These are phyloP conservation scores for Sporobolomyces pararoseus DNA, from an alignment of 768 basidiomycete species.

Conservation along the genomic window DNA sequence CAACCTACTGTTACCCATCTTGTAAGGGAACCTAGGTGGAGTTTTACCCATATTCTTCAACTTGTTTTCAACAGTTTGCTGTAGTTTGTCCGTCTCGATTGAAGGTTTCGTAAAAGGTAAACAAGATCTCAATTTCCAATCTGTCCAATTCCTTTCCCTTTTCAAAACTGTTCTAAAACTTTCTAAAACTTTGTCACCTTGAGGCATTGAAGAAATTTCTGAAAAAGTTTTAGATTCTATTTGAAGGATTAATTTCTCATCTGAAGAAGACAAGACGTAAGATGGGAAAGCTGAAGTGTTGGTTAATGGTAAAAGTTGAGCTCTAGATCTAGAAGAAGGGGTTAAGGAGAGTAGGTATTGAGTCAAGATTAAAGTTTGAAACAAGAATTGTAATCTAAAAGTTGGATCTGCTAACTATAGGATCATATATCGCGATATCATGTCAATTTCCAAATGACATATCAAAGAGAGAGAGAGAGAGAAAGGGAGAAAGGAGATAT, in stretches of 20 bases:
- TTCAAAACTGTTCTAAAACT: constrained; percentile 68
- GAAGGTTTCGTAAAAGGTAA: constrained; percentile 71
- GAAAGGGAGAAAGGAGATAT: constrained; percentile 39
- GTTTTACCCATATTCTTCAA: background rate
- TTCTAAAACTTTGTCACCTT: constrained; percentile 68
- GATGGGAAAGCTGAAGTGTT: constrained; percentile 31
- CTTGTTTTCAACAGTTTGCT: background rate
- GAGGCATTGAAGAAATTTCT: constrained; percentile 56
- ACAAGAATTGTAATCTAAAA: constrained; percentile 87
- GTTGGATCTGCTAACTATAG: constrained; percentile 77
- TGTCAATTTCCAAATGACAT: constrained; percentile 18
- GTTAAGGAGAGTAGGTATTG: constrained; percentile 64
- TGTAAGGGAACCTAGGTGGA: constrained; percentile 19
- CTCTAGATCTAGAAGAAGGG: constrained; percentile 60
- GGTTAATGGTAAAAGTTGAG: constrained; percentile 53
- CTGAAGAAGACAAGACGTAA: constrained; percentile 50
- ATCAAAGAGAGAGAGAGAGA: background rate
- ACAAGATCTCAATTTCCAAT: constrained; percentile 82
- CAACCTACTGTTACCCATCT: constrained; percentile 21
- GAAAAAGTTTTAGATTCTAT: constrained; percentile 58
- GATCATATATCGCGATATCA: too few relatives aligned
- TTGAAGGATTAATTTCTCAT: constrained; percentile 71
- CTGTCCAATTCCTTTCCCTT: constrained; percentile 81
- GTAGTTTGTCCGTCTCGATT: constrained; percentile 46
- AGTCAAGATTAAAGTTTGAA: constrained; percentile 57